Percentiles rank a stretch among this genome's conserved stretches.
phyloP scores from a whole-genome alignment of 192 early-diverging fungal species.

The Linnemannia elongata region DNA sequence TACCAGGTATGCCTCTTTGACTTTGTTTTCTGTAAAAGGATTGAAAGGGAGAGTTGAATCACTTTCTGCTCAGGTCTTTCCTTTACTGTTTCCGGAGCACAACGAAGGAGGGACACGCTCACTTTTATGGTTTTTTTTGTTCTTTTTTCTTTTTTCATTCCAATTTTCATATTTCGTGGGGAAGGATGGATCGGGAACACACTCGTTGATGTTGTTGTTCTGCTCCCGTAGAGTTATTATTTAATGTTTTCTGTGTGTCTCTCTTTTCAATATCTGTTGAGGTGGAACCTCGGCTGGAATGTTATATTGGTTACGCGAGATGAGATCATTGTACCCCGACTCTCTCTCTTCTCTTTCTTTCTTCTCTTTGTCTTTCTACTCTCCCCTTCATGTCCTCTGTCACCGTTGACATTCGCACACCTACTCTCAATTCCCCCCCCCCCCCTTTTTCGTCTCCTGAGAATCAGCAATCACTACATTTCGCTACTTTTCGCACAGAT shows the following conservation, averaged over 20 bases:
- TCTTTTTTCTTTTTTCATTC: not conserved
- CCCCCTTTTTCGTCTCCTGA: no score
- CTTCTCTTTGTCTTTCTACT: not conserved
- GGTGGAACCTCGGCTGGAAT: not conserved
- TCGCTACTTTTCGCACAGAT: not conserved
- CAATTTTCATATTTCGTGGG: not conserved
- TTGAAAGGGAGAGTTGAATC: not conserved
- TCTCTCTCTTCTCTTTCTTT: not conserved
- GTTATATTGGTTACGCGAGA: conserved; percentile 35
- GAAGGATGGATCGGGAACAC: conserved; percentile 1
- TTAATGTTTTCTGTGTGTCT: not conserved
- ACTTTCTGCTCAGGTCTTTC: not conserved
- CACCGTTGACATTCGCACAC: no score
- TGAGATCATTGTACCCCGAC: conserved; percentile 25
- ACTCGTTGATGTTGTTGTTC: not conserved
- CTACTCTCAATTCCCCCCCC: no score
- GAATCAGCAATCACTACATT: no score
- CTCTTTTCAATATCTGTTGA: not conserved
- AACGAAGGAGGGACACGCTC: not conserved
- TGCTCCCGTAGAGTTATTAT: not conserved
- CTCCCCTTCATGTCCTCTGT: no score
- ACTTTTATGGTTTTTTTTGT: no score
- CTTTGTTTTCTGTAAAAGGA: not conserved
- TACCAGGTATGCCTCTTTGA: conserved; percentile 79
- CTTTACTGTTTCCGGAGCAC: not conserved